phyloP scores from a whole-genome alignment of 2,329 filamentous ascomycete genomes.

The Aspergillus oerlinghausenensis region DNA sequence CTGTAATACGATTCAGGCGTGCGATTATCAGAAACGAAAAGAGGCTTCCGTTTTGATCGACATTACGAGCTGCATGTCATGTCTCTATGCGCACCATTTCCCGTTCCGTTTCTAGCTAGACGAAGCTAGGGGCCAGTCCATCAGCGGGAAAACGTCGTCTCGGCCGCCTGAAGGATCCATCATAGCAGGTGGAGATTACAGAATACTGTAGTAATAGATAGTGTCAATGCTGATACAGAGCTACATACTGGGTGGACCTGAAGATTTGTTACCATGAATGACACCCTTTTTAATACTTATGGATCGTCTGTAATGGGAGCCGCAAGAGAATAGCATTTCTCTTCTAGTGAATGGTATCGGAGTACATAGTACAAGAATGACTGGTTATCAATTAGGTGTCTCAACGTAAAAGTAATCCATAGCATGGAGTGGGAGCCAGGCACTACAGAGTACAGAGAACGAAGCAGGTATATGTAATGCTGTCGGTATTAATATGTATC shows the following conservation, averaged over 20 bases:
- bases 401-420: neutral
- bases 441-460: neutral
- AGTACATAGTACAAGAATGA: neutral
- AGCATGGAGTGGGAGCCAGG: neutral
- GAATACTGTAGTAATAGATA: neutral
- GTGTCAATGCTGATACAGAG: neutral
- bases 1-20: neutral
- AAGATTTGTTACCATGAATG: neutral
- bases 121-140: neutral
- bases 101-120: neutral
- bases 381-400: neutral
- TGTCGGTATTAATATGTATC: neutral
- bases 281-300: neutral
- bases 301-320: neutral
- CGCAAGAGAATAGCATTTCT: neutral
- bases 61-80: constrained; percentile 13
- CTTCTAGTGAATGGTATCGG: neutral
- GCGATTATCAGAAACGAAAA: neutral
- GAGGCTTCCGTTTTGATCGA: constrained; percentile 8
- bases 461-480: neutral
- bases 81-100: neutral
- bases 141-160: neutral
- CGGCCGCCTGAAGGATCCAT: constrained; percentile 1
- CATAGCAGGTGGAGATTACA: neutral
- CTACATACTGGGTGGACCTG: neutral